Evolutionary conservation across 352 stramenopile genomes (phyloP), one percentile per base, ranked within the genome.

Genomic region (Phytopythium helicoides): DNA sequence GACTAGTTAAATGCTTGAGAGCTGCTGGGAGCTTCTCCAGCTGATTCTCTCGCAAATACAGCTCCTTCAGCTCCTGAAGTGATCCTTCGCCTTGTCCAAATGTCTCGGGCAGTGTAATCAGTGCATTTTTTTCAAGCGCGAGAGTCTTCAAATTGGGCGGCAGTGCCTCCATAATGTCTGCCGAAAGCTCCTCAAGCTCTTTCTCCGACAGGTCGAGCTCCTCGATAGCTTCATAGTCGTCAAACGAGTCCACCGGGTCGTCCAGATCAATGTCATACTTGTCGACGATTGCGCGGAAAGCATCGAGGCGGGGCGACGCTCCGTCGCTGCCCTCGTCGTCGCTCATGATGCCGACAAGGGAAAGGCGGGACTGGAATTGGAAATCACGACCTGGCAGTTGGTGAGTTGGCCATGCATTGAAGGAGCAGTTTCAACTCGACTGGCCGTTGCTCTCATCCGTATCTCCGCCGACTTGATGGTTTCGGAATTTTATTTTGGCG

Each of bases 201-300:
- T 93, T 95, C 33, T 91, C 80, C 4, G 77, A 94, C 35, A 95
- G 35, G 31, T 95, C 85, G 0, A 95, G 67, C 55, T 95, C 85
- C 46, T 93, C 81, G 35, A 95, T 57, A 25, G 77, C 64, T 0
- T 87, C 68, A 18, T 91, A 81, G 22, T 89, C 83, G 31, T 83
- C 70, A 6, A 70, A 37, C 9, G 73, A 79, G 57, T 87, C 73
- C 12, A 89, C 61, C 0, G 71, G 58, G 68, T 92, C 69, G 22
- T 90, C 75, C 25, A 95, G 45, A 0, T 92, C 83, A 34, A 94
- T 62, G 38, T 76, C 62, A 56, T 82, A 81, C 52, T 81, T 85
- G 51, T 88, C 73, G n/a, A 88, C 65, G 41, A 82, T 74, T 33
- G 68, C 66, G 46, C 75, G 57, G 57, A 87, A 89, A 37, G 67